These are phyloP conservation scores for Alternaria novae-zelandiae DNA, from an alignment of 2,329 filamentous ascomycete genomes.

Conservation along the genomic window DNA sequence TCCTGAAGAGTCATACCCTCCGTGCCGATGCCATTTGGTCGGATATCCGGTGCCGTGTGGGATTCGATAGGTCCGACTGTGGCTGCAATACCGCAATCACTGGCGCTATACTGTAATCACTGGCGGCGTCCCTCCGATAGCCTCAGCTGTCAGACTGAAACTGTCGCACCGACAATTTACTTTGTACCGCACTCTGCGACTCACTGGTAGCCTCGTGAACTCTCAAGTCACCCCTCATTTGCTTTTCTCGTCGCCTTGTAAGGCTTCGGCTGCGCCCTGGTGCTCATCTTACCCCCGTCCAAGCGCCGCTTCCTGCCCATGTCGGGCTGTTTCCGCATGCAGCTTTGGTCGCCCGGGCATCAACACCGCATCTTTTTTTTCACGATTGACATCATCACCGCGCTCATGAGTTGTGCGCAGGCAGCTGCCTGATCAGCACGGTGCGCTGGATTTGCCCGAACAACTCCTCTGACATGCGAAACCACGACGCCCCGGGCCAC, in stretches of 20 bases:
- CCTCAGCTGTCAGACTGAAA: not conserved
- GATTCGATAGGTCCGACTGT: not conserved
- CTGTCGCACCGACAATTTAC: not conserved
- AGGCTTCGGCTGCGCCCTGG: not conserved
- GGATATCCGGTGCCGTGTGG: not conserved
- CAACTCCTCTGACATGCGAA: not conserved
- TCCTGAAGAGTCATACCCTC: conserved; percentile 1
- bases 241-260: conserved; percentile 4
- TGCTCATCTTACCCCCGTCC: conserved; percentile 1
- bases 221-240: conserved; percentile 4
- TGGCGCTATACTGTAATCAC: not conserved
- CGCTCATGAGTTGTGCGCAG: not conserved
- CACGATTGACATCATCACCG: conserved; percentile 10
- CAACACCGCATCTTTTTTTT: conserved; percentile 4
- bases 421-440: not conserved
- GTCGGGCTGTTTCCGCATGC: not conserved
- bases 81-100: not conserved
- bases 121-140: not conserved
- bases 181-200: not conserved
- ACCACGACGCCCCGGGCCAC: not conserved
- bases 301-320: not conserved
- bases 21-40: not conserved
- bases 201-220: not conserved
- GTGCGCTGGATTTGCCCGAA: not conserved
- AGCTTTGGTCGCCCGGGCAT: conserved; percentile 12